Evolutionary conservation across 2,329 filamentous ascomycete species (phyloP).

Genomic region (Alternaria conjuncta): DNA sequence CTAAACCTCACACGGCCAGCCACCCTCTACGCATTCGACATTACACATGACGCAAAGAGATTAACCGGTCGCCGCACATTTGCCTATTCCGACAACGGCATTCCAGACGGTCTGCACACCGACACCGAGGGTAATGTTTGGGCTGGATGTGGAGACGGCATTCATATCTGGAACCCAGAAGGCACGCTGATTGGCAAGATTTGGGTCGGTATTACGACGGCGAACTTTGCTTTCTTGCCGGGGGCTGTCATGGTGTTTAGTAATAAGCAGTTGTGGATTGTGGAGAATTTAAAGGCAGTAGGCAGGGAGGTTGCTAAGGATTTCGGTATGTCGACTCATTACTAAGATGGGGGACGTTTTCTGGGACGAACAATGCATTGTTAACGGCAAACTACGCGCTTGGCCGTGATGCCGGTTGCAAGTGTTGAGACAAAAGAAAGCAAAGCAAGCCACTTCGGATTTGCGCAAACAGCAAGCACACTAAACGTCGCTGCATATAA

Average conservation of each 20-base stretch:
- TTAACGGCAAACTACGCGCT: not conserved
- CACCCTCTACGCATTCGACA: conserved; percentile 53
- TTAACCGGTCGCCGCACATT: conserved; percentile 56
- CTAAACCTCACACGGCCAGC: conserved; percentile 49
- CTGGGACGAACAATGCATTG: too few relatives aligned
- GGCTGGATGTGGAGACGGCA: conserved; percentile 61
- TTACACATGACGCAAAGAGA: conserved; percentile 46
- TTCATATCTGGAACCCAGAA: conserved; percentile 60
- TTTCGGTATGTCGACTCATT: conserved; percentile 27
- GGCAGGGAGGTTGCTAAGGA: conserved; percentile 46
- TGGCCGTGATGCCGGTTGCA: not conserved
- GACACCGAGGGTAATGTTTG: conserved; percentile 64
- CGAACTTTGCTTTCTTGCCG: conserved; percentile 48
- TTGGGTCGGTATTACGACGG: conserved; percentile 53
- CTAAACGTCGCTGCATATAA: not conserved
- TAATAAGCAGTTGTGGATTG: conserved; percentile 45
- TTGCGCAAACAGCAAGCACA: not conserved
- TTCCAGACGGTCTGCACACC: conserved; percentile 66
- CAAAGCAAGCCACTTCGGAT: accelerated
- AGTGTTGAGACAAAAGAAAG: accelerated
- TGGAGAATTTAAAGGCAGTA: conserved; percentile 42
- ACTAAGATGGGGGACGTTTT: not conserved
- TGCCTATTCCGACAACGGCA: conserved; percentile 60
- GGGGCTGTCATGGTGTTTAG: conserved; percentile 44
- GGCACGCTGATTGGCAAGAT: conserved; percentile 65